These are phyloP conservation scores for Russula ochroleuca DNA, from an alignment of 768 basidiomycete species.

Conservation along the genomic window DNA sequence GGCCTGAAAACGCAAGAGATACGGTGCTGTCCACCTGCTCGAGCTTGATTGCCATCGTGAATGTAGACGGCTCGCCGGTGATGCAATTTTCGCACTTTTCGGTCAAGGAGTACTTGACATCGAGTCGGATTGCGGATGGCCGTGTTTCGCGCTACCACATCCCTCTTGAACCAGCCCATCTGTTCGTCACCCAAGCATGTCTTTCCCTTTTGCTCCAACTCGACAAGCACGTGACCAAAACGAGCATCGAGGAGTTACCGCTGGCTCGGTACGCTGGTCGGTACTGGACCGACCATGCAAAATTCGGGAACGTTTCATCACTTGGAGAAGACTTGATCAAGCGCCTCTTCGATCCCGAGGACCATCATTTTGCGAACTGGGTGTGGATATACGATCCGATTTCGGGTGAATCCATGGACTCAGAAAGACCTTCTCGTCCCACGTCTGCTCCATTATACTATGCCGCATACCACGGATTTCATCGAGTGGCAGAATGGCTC, in stretches of 20 bases:
- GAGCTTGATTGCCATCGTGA: not conserved
- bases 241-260: not conserved
- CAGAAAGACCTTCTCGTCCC: no score
- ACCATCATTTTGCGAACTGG: no score
- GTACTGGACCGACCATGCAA: not conserved
- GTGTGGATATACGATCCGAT: not conserved
- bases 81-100: no score
- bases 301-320: not conserved
- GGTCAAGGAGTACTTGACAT: not conserved
- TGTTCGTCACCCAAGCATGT: not conserved
- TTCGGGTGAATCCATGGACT: no score
- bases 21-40: not conserved
- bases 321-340: no score
- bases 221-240: not conserved
- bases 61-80: not conserved
- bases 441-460: not conserved
- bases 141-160: not conserved
- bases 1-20: not conserved
- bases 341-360: no score
- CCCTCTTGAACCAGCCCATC: not conserved
- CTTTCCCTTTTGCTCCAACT: not conserved
- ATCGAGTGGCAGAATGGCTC: not conserved
- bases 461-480: not conserved
- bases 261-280: slow-evolving; percentile 7
- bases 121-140: not conserved